A percentile compares a stretch with the other conserved stretches of the same genome.
Evolutionary conservation across 1,284 basidiomycete species (phyloP).

Genomic region (Papiliotrema flavescens): DNA sequence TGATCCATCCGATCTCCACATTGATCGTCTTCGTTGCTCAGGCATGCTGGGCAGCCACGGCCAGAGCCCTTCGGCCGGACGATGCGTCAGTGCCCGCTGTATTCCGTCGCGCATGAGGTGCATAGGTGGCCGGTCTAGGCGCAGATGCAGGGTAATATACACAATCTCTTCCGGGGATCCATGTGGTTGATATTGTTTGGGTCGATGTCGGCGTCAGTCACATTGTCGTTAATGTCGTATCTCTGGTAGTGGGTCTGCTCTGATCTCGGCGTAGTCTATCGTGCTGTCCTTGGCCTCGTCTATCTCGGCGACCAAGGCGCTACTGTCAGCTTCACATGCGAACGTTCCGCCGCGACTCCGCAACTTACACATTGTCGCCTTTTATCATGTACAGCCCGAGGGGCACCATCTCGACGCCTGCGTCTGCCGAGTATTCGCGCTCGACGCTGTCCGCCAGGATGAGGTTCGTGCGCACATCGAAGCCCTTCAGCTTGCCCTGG

Average conservation of each 20-base stretch:
- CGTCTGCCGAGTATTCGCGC: constrained; percentile 81
- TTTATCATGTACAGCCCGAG: constrained; percentile 96
- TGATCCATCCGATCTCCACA: no score
- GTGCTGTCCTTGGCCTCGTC: constrained; percentile 79
- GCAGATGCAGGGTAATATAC: no score
- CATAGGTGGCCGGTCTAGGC: no score
- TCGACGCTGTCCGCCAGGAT: constrained; percentile 88
- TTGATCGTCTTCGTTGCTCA: no score
- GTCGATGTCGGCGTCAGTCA: no score
- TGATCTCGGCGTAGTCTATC: constrained; percentile 72
- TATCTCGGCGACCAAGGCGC: constrained; percentile 84
- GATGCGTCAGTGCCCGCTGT: no score
- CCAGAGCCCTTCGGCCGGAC: no score
- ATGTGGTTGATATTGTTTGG: no score
- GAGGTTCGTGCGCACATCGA: constrained; percentile 88
- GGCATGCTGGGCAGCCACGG: no score
- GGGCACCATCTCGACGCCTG: constrained; percentile 89
- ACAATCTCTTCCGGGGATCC: no score
- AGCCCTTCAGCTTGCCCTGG: constrained; percentile 83
- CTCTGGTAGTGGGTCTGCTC: constrained; percentile 67
- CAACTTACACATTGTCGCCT: constrained; percentile 87
- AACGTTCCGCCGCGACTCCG: no score
- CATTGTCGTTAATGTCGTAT: constrained; percentile 13
- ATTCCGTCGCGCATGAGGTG: no score
- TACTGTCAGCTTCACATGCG: constrained; percentile 38